phyloP scores from a whole-genome alignment of 2,329 filamentous ascomycete species.

The Aspergillus intermedius region DNA sequence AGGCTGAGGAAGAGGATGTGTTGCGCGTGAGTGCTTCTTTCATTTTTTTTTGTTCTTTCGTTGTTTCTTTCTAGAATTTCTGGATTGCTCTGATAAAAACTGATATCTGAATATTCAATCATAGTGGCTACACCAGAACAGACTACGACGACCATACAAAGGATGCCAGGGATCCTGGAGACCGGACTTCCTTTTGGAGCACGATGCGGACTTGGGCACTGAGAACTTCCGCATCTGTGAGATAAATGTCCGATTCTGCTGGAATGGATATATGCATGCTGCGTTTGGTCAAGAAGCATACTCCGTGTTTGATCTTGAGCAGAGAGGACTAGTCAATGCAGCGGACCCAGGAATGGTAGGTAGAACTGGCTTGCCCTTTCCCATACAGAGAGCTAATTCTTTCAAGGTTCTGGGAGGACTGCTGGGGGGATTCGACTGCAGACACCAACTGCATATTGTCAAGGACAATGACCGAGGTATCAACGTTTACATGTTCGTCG shows the following conservation, averaged over 20 bases:
- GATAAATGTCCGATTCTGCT: slow-evolving; percentile 11
- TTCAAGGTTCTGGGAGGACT: background rate
- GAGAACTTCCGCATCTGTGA: slow-evolving; percentile 12
- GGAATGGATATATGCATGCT: background rate
- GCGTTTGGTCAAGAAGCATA: background rate
- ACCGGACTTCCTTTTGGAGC: slow-evolving; percentile 11
- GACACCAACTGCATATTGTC: background rate
- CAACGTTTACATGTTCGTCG: background rate
- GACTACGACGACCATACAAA: slow-evolving; percentile 4
- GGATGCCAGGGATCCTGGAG: slow-evolving; percentile 13
- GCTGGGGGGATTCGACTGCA: background rate
- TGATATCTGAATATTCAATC: background rate
- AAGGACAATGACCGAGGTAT: background rate
- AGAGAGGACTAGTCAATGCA: background rate
- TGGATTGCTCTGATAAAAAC: background rate
- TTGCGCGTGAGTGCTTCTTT: slow-evolving; percentile 9
- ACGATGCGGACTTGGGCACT: background rate
- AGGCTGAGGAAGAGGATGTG: slow-evolving; percentile 18
- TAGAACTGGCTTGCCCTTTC: background rate
- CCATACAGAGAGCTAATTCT: background rate
- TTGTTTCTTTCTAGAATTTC: background rate
- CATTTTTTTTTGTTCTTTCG: no score
- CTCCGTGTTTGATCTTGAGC: background rate
- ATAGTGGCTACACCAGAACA: slow-evolving; percentile 5
- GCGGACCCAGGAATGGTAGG: slow-evolving; percentile 5